Conservation (phyloP, 495 filamentous ascomycete species). For the Penicillium cinerascens region DNA sequence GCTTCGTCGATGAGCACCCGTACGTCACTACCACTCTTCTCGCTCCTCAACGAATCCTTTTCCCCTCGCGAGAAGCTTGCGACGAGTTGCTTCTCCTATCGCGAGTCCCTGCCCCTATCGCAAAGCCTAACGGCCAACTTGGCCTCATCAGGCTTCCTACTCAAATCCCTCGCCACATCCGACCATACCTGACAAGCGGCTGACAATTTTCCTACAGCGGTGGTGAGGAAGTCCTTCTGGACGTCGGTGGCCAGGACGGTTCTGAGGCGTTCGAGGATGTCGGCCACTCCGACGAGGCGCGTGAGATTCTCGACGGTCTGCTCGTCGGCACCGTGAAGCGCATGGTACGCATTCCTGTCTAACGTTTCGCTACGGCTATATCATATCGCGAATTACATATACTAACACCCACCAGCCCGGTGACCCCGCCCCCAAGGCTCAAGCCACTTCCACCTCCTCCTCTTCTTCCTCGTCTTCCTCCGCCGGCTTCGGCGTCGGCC, state of each 20-base stretch:
- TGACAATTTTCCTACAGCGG: constrained; percentile 55
- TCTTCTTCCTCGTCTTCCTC: constrained; percentile 45
- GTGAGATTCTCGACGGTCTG: constrained; percentile 83
- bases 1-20: constrained; percentile 98
- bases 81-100: constrained; percentile 3
- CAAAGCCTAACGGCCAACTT: neutral
- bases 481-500: constrained; percentile 59
- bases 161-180: neutral
- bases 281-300: constrained; percentile 97
- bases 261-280: constrained; percentile 99
- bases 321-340: constrained; percentile 81
- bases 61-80: neutral
- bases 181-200: neutral
- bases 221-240: constrained; percentile 96
- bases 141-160: neutral
- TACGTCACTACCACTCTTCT: constrained; percentile 52
- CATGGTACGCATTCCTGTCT: constrained; percentile 56
- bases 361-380: neutral
- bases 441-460: constrained; percentile 46
- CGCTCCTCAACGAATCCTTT: neutral
- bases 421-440: constrained; percentile 73
- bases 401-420: constrained; percentile 57
- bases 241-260: constrained; percentile 93
- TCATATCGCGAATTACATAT: neutral
- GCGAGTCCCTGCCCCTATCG: neutral